Base-by-base conservation (phyloP, 1,284 basidiomycete species). In the Exsudoporus floridanus region DNA sequence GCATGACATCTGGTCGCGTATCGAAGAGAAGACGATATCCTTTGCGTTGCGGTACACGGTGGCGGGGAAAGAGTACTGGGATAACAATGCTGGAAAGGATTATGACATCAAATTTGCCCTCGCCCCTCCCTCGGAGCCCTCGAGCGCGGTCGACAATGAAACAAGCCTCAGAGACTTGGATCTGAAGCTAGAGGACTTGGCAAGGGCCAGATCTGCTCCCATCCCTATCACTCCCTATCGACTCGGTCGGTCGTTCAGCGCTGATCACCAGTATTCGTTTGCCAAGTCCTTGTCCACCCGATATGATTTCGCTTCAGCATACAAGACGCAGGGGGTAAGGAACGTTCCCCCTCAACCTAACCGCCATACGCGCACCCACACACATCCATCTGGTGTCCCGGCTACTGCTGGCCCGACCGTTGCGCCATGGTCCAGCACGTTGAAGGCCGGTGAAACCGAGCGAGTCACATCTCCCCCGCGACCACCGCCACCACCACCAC, bases 1-100 rank as follows among this genome's bases (percentile, higher is more conserved):
- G n/a, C 76, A 78, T 58, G 86, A 88, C 57, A 71, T 87, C 36
- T 71, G 83, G 53, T 73, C 76, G 49, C 81, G 81, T 47, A 90
- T 94, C 67, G 92, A 90, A 70, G 88, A 90, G 57, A 95, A 94
- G 80, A 90, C 84, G 45, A 78, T 98, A 64, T 82, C 87, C 61
- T 69, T 97, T 35, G 93, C 92, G 12, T 70, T 98, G 45, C 77
- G 90, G 45, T 98, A 94, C 69, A 79, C 78, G 13, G 83, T 86
- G 23, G 80, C 74, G 4, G 91, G 89, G 0, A 73, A 76, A 50
- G 86, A 90, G 64, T 83, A 90, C 53, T 98, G 96, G 95, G 95
- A 98, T 71, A 96, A 94, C 75, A 97, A 98, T 66, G 72, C 67
- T 35, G 88, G 86, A 7, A 67, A 77, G 57, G 93, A 98, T 69